Evolutionary conservation across 768 basidiomycete species (phyloP).

Genomic region (Russula foetens): DNA sequence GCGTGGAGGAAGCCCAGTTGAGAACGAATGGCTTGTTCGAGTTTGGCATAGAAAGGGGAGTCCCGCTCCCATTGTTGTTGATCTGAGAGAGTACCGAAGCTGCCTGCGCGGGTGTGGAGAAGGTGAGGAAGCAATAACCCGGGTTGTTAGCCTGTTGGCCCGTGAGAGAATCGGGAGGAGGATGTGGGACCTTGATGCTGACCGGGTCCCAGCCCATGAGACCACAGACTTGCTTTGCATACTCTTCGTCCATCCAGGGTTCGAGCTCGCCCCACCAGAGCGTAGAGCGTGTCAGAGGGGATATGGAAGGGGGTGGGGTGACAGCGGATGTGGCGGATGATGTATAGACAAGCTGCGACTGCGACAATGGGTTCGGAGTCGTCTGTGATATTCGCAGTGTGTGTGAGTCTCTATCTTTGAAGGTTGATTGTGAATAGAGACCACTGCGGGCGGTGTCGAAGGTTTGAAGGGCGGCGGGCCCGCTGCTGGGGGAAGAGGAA

Average conservation of each 20-base stretch:
- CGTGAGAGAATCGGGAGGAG: slow-evolving; percentile 45
- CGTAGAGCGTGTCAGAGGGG: slow-evolving; percentile 41
- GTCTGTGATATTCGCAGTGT: slow-evolving; percentile 13
- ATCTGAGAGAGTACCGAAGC: slow-evolving; percentile 64
- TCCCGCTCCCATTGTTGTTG: slow-evolving; percentile 35
- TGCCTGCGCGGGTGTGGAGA: slow-evolving; percentile 62
- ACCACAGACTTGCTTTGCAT: slow-evolving; percentile 78
- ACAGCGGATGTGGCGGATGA: slow-evolving; percentile 24
- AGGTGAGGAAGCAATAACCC: slow-evolving; percentile 84
- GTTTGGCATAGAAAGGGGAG: slow-evolving; percentile 72
- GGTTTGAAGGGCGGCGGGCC: slow-evolving; percentile 21
- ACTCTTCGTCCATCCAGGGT: slow-evolving; percentile 97
- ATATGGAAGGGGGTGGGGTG: slow-evolving; percentile 24
- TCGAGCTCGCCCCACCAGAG: slow-evolving; percentile 87
- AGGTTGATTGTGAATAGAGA: slow-evolving; percentile 23
- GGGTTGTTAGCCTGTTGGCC: slow-evolving; percentile 73
- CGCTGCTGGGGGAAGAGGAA: slow-evolving; percentile 23
- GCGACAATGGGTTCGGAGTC: slow-evolving; percentile 19
- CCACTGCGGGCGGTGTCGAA: slow-evolving; percentile 12
- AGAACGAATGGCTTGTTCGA: slow-evolving; percentile 74
- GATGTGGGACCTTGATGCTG: slow-evolving; percentile 63
- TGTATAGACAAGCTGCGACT: slow-evolving; percentile 23
- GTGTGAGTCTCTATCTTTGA: slow-evolving; percentile 28
- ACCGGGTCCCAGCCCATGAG: slow-evolving; percentile 84
- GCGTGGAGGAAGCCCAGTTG: slow-evolving; percentile 56